Evolutionary conservation across 2,329 filamentous ascomycete species (phyloP), one percentile per base, ranked within the genome.

Genomic region (Dendryphion nanum): DNA sequence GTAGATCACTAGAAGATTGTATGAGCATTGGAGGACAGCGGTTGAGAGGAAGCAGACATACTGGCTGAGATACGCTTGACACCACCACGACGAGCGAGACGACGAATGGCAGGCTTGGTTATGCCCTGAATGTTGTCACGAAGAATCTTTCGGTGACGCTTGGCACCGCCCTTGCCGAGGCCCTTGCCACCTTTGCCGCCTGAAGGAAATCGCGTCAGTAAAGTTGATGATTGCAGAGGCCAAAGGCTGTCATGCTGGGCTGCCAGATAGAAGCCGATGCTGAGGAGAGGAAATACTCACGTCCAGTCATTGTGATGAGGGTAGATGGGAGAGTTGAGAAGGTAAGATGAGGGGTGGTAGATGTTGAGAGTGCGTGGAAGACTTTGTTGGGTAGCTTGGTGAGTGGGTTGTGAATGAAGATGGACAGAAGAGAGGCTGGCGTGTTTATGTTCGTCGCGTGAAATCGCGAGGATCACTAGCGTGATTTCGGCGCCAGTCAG

Each of bases 81-180:
- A 90, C 90, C 90, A 74, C 90, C 90, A 93, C 90, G 89, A 77
- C 90, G 90, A 55, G 90, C 90, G 71, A 96, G 89, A 94, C 90
- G 90, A 66, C 90, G 86, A 75, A 96, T 96, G 64, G 90, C 90
- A 63, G 90, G 90, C 86, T 96, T 96, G 68, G 90, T 96, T 70
- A 96, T 96, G 77, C 90, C 90, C 79, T 96, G 90, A 69, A 96
- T 96, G 86, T 95, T 96, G 86, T 95, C 90, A 76, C 90, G 89
- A 73, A 96, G 82, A 79, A 96, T 96, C 87, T 96, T 96, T 68
- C 91, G 85, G 78, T 96, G 90, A 76, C 90, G 90, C 86, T 96
- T 97, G 75, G 91, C 91, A 73, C 90, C 90, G 57, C 90, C 90
- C 84, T 95, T 95, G 72, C 90, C 90, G 75, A 95, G 89, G 71